These are phyloP conservation scores for Nothophoma quercina DNA, from an alignment of 2,329 filamentous ascomycete species.

Conservation along the genomic window DNA sequence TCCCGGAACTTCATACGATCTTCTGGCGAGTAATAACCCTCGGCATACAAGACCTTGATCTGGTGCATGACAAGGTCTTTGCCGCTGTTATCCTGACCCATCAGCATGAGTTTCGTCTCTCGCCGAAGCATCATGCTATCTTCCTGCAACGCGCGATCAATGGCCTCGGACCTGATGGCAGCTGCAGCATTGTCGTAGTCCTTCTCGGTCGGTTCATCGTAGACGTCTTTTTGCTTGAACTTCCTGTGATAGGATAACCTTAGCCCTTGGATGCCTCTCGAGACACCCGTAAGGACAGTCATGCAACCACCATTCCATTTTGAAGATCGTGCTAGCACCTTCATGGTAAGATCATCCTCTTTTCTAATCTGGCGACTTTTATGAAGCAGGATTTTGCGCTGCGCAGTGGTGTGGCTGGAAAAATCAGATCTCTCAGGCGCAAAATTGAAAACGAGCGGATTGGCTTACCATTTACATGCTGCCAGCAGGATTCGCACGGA, in stretches of 20 bases:
- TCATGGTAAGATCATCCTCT: slow-evolving; percentile 40
- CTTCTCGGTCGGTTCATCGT: slow-evolving; percentile 36
- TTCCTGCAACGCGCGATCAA: slow-evolving; percentile 44
- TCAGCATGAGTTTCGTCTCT: slow-evolving; percentile 46
- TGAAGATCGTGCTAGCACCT: slow-evolving; percentile 39
- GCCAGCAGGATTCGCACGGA: slow-evolving; percentile 42
- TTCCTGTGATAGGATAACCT: slow-evolving; percentile 40
- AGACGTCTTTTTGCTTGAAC: slow-evolving; percentile 26
- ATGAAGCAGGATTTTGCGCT: slow-evolving; percentile 47
- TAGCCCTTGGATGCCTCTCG: slow-evolving; percentile 45
- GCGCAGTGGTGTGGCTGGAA: slow-evolving; percentile 42
- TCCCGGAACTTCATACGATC: slow-evolving; percentile 39
- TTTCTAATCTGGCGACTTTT: slow-evolving; percentile 47
- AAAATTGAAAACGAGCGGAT: background rate
- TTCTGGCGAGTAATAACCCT: slow-evolving; percentile 41
- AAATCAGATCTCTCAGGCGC: slow-evolving; percentile 25
- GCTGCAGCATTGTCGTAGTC: slow-evolving; percentile 44
- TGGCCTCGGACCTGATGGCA: slow-evolving; percentile 44
- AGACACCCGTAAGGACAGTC: slow-evolving; percentile 37
- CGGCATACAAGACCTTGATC: slow-evolving; percentile 46
- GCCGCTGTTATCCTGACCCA: slow-evolving; percentile 39
- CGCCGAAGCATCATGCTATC: slow-evolving; percentile 42
- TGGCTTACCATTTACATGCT: slow-evolving; percentile 41
- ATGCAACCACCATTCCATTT: slow-evolving; percentile 41
- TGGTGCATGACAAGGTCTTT: slow-evolving; percentile 49